Conservation (phyloP, 768 basidiomycete genomes). For the Termitomyces sp. region DNA sequence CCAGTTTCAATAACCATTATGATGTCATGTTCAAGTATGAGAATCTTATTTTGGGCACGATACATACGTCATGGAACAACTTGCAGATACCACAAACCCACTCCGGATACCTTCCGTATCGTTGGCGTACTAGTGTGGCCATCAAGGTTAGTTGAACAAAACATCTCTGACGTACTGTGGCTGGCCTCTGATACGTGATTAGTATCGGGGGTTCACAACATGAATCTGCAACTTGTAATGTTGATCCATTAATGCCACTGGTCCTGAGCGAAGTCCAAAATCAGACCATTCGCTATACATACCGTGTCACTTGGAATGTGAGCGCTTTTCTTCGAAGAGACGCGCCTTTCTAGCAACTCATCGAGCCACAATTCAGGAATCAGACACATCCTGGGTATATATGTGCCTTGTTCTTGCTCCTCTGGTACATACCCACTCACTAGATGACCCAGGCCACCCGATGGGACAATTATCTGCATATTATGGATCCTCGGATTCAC, state of each 20-base stretch:
- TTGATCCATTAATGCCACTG: constrained; percentile 38
- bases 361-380: constrained; percentile 50
- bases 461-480: constrained; percentile 96
- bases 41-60: not conserved
- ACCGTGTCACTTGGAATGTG: constrained; percentile 84
- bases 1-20: constrained; percentile 90
- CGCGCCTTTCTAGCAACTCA: not conserved
- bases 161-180: not conserved
- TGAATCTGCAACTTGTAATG: constrained; percentile 49
- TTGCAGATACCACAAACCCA: constrained; percentile 75
- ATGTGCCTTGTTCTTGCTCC: not conserved
- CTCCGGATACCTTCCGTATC: constrained; percentile 70
- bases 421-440: not conserved
- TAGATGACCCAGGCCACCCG: constrained; percentile 69
- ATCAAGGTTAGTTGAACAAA: constrained; percentile 30
- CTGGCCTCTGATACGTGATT: not conserved
- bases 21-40: constrained; percentile 72
- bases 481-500: constrained; percentile 92
- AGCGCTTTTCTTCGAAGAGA: constrained; percentile 22
- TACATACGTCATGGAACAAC: not conserved
- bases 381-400: constrained; percentile 78
- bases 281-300: constrained; percentile 80
- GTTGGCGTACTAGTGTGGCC: constrained; percentile 92
- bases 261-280: constrained; percentile 56
- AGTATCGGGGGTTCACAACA: constrained; percentile 67